Base-by-base conservation (phyloP, 2,329 filamentous ascomycete species). In the Neonectria sp. region DNA sequence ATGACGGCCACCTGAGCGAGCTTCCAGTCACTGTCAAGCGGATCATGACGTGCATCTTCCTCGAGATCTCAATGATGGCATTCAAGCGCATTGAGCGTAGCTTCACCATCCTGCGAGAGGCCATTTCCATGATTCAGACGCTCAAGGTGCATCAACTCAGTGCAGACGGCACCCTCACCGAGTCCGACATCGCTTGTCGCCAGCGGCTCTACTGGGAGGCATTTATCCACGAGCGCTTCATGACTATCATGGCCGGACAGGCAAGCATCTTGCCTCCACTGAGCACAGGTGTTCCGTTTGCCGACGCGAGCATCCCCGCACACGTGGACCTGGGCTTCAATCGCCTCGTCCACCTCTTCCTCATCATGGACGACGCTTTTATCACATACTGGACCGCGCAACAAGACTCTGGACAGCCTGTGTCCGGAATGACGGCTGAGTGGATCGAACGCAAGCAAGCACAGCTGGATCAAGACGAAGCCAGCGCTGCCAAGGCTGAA, bases 151-250 rank as follows among this genome's bases (percentile, higher is more conserved):
- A 73, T 12, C 62, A 69, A 17, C 29, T 60, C 65, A 51, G 62
- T 40, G 53, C 71, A 51, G 59, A 67, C 15, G 48, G 63, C 49
- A n/a, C 68, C 24, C 60, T 43, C 9, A 60, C 72, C 7, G 65
- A 74, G 29, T 35, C 65, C 3, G 60, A 70, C 6, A 70, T 68
- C 31, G 69, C 68, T 24, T 67, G 73, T 6, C 70, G 73, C 25
- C 85, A 87, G 68, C 80, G 87, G 3, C 75, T 88, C 1, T 88
- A 89, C 73, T 89, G 87, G 86, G 83, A 87, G 68, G 83, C 82
- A 13, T 89, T 85, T 70, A 86, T 89, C 35, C 86, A 89, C 66
- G 87, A 89, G 72, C 83, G 88, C 17, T 89, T 89, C 72, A 72
- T 86, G n/a, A 84, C 84, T 37, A 84, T 89, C 29, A 78, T 85